Evolutionary conservation across 805 yeast species (phyloP).

Genomic region (Lipomyces orientalis): DNA sequence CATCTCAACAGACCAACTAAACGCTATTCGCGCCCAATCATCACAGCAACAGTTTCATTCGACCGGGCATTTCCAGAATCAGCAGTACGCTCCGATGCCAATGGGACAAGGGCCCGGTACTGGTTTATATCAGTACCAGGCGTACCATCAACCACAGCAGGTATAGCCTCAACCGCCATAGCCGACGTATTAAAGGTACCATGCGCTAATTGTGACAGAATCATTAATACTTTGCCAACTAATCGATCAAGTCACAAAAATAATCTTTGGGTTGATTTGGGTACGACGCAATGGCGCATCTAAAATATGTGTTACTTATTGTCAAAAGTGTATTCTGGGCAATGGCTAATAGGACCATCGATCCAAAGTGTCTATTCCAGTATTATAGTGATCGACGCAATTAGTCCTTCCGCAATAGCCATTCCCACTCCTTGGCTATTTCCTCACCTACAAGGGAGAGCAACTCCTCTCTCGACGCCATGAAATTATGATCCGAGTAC

Average conservation of each 20-base stretch:
- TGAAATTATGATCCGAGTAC: constrained; percentile 57
- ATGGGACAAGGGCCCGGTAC: constrained; percentile 21
- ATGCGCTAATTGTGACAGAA: neutral
- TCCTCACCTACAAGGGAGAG: constrained; percentile 49
- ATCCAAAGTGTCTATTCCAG: neutral
- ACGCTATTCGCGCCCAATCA: constrained; percentile 13
- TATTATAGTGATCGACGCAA: neutral
- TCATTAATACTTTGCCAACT: neutral
- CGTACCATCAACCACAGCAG: constrained; percentile 6
- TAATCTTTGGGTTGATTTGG: constrained; percentile 1
- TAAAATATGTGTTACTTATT: neutral
- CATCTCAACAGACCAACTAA: constrained; percentile 16
- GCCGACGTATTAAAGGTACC: neutral
- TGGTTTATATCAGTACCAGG: constrained; percentile 21
- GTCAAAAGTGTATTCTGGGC: neutral
- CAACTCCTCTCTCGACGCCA: constrained; percentile 43
- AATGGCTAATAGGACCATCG: neutral
- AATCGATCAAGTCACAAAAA: neutral
- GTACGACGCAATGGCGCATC: neutral
- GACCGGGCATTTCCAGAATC: constrained; percentile 9
- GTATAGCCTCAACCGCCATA: constrained; percentile 7
- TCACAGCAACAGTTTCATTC: constrained; percentile 2
- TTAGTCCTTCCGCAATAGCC: constrained; percentile 46
- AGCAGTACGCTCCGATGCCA: constrained; percentile 18
- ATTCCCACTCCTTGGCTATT: constrained; percentile 47